A percentile compares a stretch with the other conserved stretches of the same genome.
phyloP scores from a whole-genome alignment of 2,329 filamentous ascomycete species.

The Myotisia sp. region DNA sequence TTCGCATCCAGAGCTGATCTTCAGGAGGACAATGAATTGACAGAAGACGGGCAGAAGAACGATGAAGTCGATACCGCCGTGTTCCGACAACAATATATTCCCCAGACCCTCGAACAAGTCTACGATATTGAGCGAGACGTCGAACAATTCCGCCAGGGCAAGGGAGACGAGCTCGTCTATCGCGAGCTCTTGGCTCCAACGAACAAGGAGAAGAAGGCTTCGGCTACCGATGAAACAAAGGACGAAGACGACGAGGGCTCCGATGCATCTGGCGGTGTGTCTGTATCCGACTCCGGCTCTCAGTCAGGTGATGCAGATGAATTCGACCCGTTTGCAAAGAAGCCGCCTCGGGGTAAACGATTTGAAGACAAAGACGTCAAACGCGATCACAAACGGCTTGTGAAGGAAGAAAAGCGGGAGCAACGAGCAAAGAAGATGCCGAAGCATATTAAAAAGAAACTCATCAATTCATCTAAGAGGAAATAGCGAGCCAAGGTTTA shows the following conservation, averaged over 20 bases:
- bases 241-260: constrained; percentile 24
- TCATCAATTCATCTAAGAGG: constrained; percentile 42
- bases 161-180: constrained; percentile 69
- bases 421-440: constrained; percentile 92
- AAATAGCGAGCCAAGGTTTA: too few relatives aligned
- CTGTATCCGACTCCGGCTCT: constrained; percentile 28
- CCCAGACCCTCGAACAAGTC: constrained; percentile 86
- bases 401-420: constrained; percentile 92
- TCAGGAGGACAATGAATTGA: constrained; percentile 32
- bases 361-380: constrained; percentile 89
- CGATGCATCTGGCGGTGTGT: constrained; percentile 26
- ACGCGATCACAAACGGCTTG: constrained; percentile 70
- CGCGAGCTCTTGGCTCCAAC: constrained; percentile 66
- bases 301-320: constrained; percentile 19
- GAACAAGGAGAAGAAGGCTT: constrained; percentile 20
- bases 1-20: constrained; percentile 42
- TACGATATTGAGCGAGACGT: constrained; percentile 91
- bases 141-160: constrained; percentile 57
- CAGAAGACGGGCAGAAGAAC: constrained; percentile 35
- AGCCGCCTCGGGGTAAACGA: constrained; percentile 60
- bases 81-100: constrained; percentile 92
- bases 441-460: constrained; percentile 85
- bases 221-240: constrained; percentile 15
- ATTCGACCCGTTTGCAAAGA: constrained; percentile 48
- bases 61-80: constrained; percentile 76